Evolutionary conservation across 805 yeast species (phyloP).

Genomic region (Ogataea kodamae): DNA sequence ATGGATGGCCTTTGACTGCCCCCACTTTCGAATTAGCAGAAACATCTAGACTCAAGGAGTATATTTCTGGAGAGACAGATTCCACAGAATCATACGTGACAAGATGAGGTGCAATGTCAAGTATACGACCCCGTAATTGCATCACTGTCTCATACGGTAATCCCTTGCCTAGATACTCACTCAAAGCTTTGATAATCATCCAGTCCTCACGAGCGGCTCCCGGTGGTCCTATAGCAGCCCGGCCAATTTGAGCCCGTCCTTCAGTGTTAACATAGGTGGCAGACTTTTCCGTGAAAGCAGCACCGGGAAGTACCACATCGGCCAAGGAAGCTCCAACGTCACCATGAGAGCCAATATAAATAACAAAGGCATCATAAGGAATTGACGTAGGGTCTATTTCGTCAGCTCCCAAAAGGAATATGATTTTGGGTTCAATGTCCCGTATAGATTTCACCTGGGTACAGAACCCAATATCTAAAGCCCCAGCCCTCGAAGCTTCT

Average conservation of each 20-base stretch:
- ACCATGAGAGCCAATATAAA: conserved; percentile 91
- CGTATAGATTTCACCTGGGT: conserved; percentile 44
- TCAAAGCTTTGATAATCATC: conserved; percentile 79
- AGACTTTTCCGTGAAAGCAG: conserved; percentile 84
- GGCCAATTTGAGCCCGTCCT: conserved; percentile 80
- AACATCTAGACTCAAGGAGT: conserved; percentile 52
- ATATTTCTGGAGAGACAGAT: conserved; percentile 56
- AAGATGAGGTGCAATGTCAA: conserved; percentile 77
- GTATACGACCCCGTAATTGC: conserved; percentile 64
- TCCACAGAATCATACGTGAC: conserved; percentile 73
- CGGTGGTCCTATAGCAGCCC: conserved; percentile 86
- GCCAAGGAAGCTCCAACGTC: conserved; percentile 85
- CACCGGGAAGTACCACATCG: conserved; percentile 81
- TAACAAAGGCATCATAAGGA: conserved; percentile 82
- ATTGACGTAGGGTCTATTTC: conserved; percentile 65
- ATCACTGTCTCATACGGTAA: conserved; percentile 75
- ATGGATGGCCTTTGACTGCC: conserved; percentile 38
- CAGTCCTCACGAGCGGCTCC: conserved; percentile 91
- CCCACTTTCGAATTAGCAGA: conserved; percentile 29
- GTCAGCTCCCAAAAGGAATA: conserved; percentile 82
- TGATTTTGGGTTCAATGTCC: conserved; percentile 59
- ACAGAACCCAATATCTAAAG: conserved; percentile 79
- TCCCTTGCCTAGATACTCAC: conserved; percentile 67
- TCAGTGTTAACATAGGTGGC: conserved; percentile 87
- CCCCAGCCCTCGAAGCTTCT: conserved; percentile 84